Percentiles rank a stretch among this genome's conserved stretches.
These are phyloP conservation scores for Sporisorium iseilematis-ciliati DNA, from an alignment of 1,284 basidiomycete species.

Conservation along the genomic window DNA sequence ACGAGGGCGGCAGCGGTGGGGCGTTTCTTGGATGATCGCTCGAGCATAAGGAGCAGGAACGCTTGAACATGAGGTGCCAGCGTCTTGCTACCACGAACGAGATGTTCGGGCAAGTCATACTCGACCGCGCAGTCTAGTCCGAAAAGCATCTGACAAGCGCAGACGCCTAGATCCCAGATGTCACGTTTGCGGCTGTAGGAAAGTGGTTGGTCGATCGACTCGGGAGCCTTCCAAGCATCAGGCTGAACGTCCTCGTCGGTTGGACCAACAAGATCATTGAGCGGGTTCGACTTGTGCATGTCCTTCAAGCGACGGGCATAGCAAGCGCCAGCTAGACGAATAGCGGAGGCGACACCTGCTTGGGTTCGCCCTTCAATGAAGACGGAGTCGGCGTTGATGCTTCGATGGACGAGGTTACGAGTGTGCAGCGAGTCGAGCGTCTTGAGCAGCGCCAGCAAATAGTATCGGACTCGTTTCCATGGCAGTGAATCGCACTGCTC, in stretches of 20 bases:
- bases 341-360: constrained; percentile 8
- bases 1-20: constrained; percentile 47
- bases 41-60: constrained; percentile 56
- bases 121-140: constrained; percentile 52
- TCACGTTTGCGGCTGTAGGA: constrained; percentile 64
- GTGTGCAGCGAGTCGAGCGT: constrained; percentile 62
- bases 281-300: constrained; percentile 61
- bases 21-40: constrained; percentile 55
- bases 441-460: constrained; percentile 54
- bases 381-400: constrained; percentile 48
- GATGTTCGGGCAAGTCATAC: constrained; percentile 52
- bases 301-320: constrained; percentile 60
- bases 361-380: constrained; percentile 33
- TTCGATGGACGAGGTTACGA: constrained; percentile 60
- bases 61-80: constrained; percentile 43
- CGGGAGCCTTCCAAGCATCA: constrained; percentile 63
- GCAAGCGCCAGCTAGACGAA: constrained; percentile 47
- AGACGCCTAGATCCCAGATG: constrained; percentile 67
- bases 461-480: constrained; percentile 54
- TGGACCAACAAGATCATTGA: constrained; percentile 42
- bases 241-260: constrained; percentile 30
- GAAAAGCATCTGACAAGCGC: constrained; percentile 65
- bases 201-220: constrained; percentile 56
- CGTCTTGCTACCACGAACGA: constrained; percentile 27
- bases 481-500: constrained; percentile 56